Evolutionary conservation across 2,329 filamentous ascomycete species (phyloP).

Genomic region (Phaeomoniella chlamydospora): DNA sequence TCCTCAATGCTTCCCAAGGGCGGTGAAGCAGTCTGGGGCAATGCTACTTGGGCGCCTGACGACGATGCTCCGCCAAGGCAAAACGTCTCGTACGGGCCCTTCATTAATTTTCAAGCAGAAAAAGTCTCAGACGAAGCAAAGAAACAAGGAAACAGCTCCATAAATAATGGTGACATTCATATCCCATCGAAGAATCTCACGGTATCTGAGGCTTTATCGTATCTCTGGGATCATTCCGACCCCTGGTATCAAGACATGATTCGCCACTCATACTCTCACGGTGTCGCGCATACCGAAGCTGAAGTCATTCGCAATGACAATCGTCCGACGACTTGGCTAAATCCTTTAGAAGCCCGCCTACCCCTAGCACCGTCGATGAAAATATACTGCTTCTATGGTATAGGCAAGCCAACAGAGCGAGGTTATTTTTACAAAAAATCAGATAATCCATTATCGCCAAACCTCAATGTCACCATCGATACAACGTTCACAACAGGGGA

Average conservation of each 20-base stretch:
- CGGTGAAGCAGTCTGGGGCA: slow-evolving; percentile 90
- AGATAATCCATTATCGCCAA: slow-evolving; percentile 45
- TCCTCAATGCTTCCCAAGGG: slow-evolving; percentile 94
- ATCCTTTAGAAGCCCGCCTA: slow-evolving; percentile 81
- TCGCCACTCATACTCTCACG: slow-evolving; percentile 66
- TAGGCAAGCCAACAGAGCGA: slow-evolving; percentile 86
- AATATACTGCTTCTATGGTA: slow-evolving; percentile 92
- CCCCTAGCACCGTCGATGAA: slow-evolving; percentile 81
- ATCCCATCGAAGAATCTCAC: slow-evolving; percentile 57
- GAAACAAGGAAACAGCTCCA: slow-evolving; percentile 22
- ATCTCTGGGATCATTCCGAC: slow-evolving; percentile 64
- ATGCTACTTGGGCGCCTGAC: slow-evolving; percentile 74
- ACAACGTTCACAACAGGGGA: slow-evolving; percentile 29
- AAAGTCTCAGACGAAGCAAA: slow-evolving; percentile 38
- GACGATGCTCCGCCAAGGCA: slow-evolving; percentile 53
- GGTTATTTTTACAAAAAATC: slow-evolving; percentile 74
- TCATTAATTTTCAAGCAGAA: slow-evolving; percentile 66
- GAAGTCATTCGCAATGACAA: slow-evolving; percentile 73
- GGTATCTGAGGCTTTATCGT: slow-evolving; percentile 59
- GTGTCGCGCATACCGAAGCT: slow-evolving; percentile 62
- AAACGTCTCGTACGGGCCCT: slow-evolving; percentile 43
- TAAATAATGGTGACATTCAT: not conserved
- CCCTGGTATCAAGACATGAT: slow-evolving; percentile 72
- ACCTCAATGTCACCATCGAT: slow-evolving; percentile 35
- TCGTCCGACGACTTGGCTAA: slow-evolving; percentile 78